Evolutionary conservation across 106 monocot genomes (phyloP).

Genomic region (Acorus calamus): DNA sequence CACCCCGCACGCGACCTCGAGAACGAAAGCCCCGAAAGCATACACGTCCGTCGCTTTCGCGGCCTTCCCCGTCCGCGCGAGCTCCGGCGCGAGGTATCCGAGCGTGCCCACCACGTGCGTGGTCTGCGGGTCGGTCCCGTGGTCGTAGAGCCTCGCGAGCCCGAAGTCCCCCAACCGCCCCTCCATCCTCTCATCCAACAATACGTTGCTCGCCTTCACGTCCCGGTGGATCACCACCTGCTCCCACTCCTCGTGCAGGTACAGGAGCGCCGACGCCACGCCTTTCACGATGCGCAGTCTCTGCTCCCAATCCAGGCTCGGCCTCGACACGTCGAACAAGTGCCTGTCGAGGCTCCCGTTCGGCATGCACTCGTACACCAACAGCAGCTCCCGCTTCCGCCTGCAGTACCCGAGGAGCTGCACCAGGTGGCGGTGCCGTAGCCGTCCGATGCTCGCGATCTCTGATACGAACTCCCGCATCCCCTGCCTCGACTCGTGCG

Average conservation of each 20-base stretch:
- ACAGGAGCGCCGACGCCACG: slow-evolving; percentile 5
- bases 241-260: no score
- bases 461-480: no score
- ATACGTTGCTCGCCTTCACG: slow-evolving; percentile 7
- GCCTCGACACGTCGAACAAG: no score
- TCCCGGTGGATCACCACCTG: slow-evolving; percentile 6
- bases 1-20: slow-evolving; percentile 11
- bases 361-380: no score
- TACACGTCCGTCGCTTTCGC: slow-evolving; percentile 4
- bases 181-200: slow-evolving; percentile 5
- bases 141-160: slow-evolving; percentile 11
- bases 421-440: no score
- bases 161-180: slow-evolving; percentile 11
- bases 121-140: slow-evolving; percentile 1
- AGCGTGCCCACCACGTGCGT: slow-evolving; percentile 10
- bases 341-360: no score
- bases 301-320: slow-evolving; percentile 7
- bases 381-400: no score
- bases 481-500: no score
- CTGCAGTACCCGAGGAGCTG: no score
- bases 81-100: slow-evolving; percentile 13
- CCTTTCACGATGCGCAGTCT: slow-evolving; percentile 13
- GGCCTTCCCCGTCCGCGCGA: background rate
- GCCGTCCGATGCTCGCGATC: no score
- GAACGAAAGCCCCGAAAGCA: slow-evolving; percentile 12